Evolutionary conservation across 2,329 filamentous ascomycete genomes (phyloP).

Genomic region (Hansfordia pulvinata): DNA sequence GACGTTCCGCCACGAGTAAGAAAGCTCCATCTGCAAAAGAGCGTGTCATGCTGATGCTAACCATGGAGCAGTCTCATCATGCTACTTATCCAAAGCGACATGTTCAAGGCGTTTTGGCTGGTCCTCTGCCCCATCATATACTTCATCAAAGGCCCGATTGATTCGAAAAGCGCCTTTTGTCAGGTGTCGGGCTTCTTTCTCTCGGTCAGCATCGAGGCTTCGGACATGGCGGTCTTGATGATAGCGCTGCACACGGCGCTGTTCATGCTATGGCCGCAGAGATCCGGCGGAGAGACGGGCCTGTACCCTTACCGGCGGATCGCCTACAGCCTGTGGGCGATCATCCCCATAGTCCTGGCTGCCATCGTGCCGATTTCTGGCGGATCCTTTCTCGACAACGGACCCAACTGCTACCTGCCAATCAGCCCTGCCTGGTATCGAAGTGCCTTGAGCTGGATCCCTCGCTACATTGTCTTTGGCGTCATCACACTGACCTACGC

Average conservation of each 20-base stretch:
- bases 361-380: conserved; percentile 16
- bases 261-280: conserved; percentile 50
- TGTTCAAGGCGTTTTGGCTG: conserved; percentile 57
- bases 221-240: conserved; percentile 57
- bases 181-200: conserved; percentile 58
- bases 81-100: conserved; percentile 58
- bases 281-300: conserved; percentile 39
- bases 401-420: conserved; percentile 50
- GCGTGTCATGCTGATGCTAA: too few relatives aligned
- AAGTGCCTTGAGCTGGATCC: conserved; percentile 57
- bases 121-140: conserved; percentile 50
- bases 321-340: conserved; percentile 42
- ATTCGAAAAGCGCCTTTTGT: conserved; percentile 42
- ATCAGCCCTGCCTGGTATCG: conserved; percentile 55
- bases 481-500: conserved; percentile 52
- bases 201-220: conserved; percentile 51
- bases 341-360: conserved; percentile 46
- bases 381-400: conserved; percentile 13
- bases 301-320: conserved; percentile 52
- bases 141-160: conserved; percentile 35
- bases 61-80: conserved; percentile 48
- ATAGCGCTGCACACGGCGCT: conserved; percentile 62
- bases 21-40: conserved; percentile 6
- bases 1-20: conserved; percentile 60
- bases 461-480: conserved; percentile 55